Conservation (phyloP, 257 asterid species). For the Solanum rostratum region DNA sequence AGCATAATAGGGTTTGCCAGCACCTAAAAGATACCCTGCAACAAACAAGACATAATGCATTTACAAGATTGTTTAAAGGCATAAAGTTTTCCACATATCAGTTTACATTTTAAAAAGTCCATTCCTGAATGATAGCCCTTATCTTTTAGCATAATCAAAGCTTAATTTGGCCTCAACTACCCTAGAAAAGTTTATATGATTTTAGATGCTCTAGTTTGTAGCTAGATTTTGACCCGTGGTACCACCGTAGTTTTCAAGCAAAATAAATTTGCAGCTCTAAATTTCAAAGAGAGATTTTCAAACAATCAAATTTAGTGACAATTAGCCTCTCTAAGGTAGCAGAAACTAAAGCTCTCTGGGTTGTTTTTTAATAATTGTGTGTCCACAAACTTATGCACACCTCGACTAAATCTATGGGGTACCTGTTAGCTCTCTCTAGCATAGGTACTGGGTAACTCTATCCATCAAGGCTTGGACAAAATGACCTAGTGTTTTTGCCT, state of each 20-base stretch:
- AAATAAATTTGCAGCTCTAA: neutral
- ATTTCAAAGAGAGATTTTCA: neutral
- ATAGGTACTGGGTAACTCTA: neutral
- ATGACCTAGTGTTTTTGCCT: neutral
- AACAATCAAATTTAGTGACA: neutral
- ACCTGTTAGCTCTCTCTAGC: neutral
- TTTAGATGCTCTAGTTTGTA: neutral
- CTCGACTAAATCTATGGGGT: neutral
- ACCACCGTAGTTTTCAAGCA: neutral
- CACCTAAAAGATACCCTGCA: conserved; percentile 87
- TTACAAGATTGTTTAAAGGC: neutral
- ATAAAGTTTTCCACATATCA: neutral
- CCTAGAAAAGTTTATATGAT: neutral
- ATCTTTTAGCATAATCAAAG: neutral
- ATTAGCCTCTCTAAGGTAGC: neutral
- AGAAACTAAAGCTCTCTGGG: neutral
- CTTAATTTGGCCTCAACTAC: neutral
- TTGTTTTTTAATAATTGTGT: neutral
- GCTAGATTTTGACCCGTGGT: neutral
- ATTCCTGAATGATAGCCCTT: neutral
- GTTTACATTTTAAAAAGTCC: neutral
- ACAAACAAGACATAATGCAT: neutral
- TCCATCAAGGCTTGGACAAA: neutral
- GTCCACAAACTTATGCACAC: neutral
- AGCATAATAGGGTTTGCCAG: conserved; percentile 82